Percentiles rank a stretch among this genome's conserved stretches.
Evolutionary conservation across 164 flowering plant genomes (phyloP).

Genomic region (Aristolochia contorta): DNA sequence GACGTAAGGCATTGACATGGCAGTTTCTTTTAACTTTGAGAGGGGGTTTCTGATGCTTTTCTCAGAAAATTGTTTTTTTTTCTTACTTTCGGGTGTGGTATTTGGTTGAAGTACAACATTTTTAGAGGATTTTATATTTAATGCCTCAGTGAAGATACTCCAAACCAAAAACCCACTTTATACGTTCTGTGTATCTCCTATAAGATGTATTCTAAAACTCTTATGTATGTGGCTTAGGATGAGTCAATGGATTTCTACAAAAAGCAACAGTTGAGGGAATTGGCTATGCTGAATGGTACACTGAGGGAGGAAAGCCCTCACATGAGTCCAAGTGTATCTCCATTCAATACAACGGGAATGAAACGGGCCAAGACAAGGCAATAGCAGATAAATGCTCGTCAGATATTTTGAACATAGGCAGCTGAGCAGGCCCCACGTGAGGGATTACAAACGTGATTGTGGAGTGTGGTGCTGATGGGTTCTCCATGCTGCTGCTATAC

Average conservation of each 20-base stretch:
- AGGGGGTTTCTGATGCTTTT: too few species aligned
- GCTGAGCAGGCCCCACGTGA: not conserved
- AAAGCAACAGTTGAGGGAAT: slow-evolving; percentile 86
- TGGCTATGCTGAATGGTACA: slow-evolving; percentile 90
- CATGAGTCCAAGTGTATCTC: slow-evolving; percentile 62
- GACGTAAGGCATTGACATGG: too few species aligned
- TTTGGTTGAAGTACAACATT: too few species aligned
- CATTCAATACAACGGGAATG: slow-evolving; percentile 89
- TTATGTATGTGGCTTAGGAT: slow-evolving; percentile 38
- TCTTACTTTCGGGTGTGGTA: too few species aligned
- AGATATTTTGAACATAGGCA: not conserved
- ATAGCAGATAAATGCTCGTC: slow-evolving; percentile 15
- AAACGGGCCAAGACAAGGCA: slow-evolving; percentile 91
- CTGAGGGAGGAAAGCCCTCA: slow-evolving; percentile 85
- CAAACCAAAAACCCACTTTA: not conserved
- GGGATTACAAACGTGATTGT: not conserved
- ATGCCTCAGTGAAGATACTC: not conserved
- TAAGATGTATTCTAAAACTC: not conserved
- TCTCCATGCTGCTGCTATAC: not conserved
- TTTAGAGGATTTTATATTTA: not conserved
- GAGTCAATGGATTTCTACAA: slow-evolving; percentile 83
- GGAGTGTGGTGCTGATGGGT: not conserved
- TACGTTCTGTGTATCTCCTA: not conserved
- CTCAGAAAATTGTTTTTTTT: too few species aligned
- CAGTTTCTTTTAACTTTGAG: too few species aligned